These are phyloP conservation scores for Geoglossum cookeanum DNA, from an alignment of 2,329 filamentous ascomycete species.

Conservation along the genomic window DNA sequence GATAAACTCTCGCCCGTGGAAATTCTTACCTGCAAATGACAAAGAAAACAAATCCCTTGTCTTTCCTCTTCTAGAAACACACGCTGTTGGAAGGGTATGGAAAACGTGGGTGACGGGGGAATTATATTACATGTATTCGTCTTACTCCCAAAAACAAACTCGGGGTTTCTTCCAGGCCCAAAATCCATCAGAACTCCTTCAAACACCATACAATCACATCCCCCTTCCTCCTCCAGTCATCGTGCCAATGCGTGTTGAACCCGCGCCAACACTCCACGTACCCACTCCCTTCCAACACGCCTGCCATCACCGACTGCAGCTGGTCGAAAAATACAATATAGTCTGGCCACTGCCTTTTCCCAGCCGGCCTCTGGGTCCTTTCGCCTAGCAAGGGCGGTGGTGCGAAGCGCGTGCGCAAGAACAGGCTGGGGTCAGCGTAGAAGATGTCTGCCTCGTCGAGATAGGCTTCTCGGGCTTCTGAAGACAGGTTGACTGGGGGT, in stretches of 20 bases:
- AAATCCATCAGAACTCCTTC: background rate
- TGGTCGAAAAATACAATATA: slow-evolving; percentile 30
- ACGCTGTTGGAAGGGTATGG: too few species aligned
- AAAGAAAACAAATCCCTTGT: too few species aligned
- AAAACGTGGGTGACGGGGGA: too few species aligned
- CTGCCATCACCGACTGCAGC: slow-evolving; percentile 30
- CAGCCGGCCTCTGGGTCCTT: background rate
- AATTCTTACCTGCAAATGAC: too few species aligned
- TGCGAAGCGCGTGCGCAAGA: slow-evolving; percentile 33
- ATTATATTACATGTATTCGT: too few species aligned
- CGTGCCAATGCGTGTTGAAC: slow-evolving; percentile 43
- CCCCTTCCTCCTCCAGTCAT: slow-evolving; percentile 39
- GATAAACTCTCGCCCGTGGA: too few species aligned
- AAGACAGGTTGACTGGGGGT: slow-evolving; percentile 54
- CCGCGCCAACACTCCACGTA: slow-evolving; percentile 40
- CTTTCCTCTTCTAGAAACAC: too few species aligned
- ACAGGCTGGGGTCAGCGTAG: slow-evolving; percentile 45
- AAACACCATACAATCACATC: slow-evolving; percentile 42
- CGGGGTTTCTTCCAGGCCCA: too few species aligned
- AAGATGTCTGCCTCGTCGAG: slow-evolving; percentile 83
- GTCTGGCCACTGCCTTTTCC: slow-evolving; percentile 1
- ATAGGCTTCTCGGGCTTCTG: slow-evolving; percentile 46
- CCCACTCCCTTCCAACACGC: slow-evolving; percentile 23
- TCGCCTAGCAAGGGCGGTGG: slow-evolving; percentile 3
- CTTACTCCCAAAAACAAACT: too few species aligned